A percentile compares a stretch with the other conserved stretches of the same genome.
phyloP scores from a whole-genome alignment of 1,284 basidiomycete species.

The Neolentinus lepideus region DNA sequence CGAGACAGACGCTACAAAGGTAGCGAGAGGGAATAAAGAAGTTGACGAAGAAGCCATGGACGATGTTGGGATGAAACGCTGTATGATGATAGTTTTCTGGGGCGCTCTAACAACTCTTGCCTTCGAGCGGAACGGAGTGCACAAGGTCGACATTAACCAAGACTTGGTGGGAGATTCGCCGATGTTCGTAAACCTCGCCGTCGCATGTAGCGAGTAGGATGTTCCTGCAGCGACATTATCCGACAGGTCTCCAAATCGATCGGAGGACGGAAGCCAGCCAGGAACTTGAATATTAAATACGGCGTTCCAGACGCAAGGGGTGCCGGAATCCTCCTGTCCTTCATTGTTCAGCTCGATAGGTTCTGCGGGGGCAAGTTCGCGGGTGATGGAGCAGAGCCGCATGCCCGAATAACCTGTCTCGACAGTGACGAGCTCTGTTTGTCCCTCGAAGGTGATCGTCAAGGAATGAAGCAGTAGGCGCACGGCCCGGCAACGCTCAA shows the following conservation, averaged over 20 bases:
- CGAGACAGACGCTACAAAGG: constrained; percentile 26
- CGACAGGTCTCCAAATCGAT: constrained; percentile 33
- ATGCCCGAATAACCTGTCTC: constrained; percentile 52
- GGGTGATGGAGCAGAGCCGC: constrained; percentile 59
- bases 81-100: constrained; percentile 30
- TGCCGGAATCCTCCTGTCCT: constrained; percentile 42
- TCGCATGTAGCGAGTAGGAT: constrained; percentile 60
- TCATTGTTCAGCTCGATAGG: constrained; percentile 58
- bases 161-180: constrained; percentile 28
- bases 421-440: constrained; percentile 55
- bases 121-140: constrained; percentile 35
- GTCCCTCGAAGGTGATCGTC: constrained; percentile 68
- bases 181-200: constrained; percentile 45
- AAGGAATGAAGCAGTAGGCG: constrained; percentile 60
- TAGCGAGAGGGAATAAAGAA: constrained; percentile 13
- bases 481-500: constrained; percentile 37
- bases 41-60: constrained; percentile 12
- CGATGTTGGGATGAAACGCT: constrained; percentile 38
- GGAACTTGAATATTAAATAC: constrained; percentile 67
- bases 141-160: constrained; percentile 41
- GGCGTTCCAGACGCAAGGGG: constrained; percentile 59
- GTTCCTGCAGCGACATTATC: constrained; percentile 39
- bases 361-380: constrained; percentile 45
- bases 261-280: constrained; percentile 68
- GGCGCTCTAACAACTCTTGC: constrained; percentile 26